Base-by-base conservation (phyloP, 306 rosid genomes). In the Lithocarpus polystachyus region DNA sequence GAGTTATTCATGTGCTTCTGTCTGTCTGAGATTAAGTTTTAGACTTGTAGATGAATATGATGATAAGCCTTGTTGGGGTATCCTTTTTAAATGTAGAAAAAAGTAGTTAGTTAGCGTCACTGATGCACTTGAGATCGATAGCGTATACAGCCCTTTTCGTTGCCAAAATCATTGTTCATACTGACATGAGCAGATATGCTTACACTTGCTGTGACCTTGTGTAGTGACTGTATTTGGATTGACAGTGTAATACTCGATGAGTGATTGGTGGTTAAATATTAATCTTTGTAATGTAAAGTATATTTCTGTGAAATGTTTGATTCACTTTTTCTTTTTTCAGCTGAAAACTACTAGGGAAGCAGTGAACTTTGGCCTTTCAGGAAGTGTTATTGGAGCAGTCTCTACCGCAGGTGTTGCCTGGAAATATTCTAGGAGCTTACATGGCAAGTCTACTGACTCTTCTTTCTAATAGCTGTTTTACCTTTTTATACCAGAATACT, bases 381-480 rank as follows among this genome's bases (percentile, higher is more conserved):
- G 98, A 83, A 85, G 88, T 80, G 85, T 84, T 83, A 59, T 94
- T 79, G 97, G 97, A 83, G 97, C 92, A 19, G 75, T 86, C 53
- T 84, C 92, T 79, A 90, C 96, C 74, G 97, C 96, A 18, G 90
- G 92, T 43, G 48, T 82, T 80, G 53, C 93, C 17, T 93, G 92
- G 97, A 93, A 86, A 84, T 93, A 93, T 85, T 93, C 98, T 1
- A 91, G 61, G 85, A 93, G 98, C 83, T 74, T 87, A 75, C 98
- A 93, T 79, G 97, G 98, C 89, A 88, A 19, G 48, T 72, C 35
- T 72, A 37, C 45, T 37, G 31, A 18, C 55, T 77, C 77, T 79
- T 67, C 2, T 45, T 73, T 62, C 35, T 29, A 37, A 5, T 57
- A 29, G 61, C 18, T 79, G 73, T 68, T 14, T 18, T 53, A 72